Evolutionary conservation across 192 early-diverging fungal species (phyloP).

Genomic region (Polychytrium aggregatum): DNA sequence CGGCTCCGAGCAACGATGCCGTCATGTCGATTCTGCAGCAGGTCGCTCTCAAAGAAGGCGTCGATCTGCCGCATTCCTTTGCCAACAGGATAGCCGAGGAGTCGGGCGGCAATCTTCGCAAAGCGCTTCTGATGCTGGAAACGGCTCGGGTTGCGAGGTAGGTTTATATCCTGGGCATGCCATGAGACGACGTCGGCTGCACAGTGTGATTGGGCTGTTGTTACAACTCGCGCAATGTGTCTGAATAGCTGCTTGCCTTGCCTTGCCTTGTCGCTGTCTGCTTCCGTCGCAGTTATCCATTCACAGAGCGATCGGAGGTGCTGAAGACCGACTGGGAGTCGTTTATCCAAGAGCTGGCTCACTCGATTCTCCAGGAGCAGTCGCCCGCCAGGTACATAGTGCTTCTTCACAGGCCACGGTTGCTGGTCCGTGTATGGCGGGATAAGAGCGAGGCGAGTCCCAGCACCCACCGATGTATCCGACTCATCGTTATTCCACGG

Average conservation of each 20-base stretch:
- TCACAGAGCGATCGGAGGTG: slow-evolving; percentile 35
- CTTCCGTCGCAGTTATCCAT: slow-evolving; percentile 37
- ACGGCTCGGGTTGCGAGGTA: slow-evolving; percentile 37
- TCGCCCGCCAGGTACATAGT: slow-evolving; percentile 49
- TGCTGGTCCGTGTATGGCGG: too few species aligned
- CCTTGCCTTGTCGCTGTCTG: too few species aligned
- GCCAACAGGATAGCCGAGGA: slow-evolving; percentile 56
- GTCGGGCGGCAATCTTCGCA: slow-evolving; percentile 72
- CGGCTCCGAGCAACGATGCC: slow-evolving; percentile 42
- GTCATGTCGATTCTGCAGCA: slow-evolving; percentile 47
- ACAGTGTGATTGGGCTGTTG: too few species aligned
- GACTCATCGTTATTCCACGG: too few species aligned
- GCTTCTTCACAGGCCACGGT: too few species aligned
- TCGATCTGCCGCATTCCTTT: slow-evolving; percentile 49
- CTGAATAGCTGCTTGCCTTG: too few species aligned
- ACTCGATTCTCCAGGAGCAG: slow-evolving; percentile 62
- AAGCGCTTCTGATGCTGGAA: slow-evolving; percentile 86
- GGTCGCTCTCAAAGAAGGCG: slow-evolving; percentile 73
- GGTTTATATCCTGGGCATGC: neutral
- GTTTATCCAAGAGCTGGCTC: slow-evolving; percentile 58
- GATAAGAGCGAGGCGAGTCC: neutral
- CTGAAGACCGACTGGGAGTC: slow-evolving; percentile 81
- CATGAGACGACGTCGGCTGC: too few species aligned
- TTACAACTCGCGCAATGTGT: too few species aligned
- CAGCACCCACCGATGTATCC: too few species aligned